Evolutionary conservation across 176 grass and related monocot species (phyloP).

Genomic region (Eleusine indica): DNA sequence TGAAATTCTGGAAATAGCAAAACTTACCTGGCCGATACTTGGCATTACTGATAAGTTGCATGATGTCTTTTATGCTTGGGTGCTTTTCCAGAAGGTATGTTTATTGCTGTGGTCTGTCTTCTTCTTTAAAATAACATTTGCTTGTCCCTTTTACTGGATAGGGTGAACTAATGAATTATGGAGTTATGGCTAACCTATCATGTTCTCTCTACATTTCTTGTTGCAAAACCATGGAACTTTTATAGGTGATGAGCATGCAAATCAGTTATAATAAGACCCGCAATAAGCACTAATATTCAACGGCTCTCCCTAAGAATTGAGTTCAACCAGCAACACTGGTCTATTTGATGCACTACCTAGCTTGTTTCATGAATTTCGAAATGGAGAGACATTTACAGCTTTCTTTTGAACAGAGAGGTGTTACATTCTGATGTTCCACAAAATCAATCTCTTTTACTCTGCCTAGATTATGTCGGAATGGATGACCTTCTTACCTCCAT

Average conservation of each 20-base stretch:
- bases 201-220: conserved; percentile 24
- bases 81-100: conserved; percentile 79
- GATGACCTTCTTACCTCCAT: background rate
- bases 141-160: background rate
- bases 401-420: background rate
- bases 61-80: conserved; percentile 68
- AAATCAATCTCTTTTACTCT: conserved; percentile 31
- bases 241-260: background rate
- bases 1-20: conserved; percentile 74
- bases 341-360: background rate
- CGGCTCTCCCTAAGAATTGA: background rate
- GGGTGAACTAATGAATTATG: background rate
- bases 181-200: conserved; percentile 9
- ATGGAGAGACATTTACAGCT: background rate
- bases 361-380: conserved; percentile 23
- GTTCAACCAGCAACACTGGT: background rate
- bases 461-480: background rate
- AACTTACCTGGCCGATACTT: conserved; percentile 74
- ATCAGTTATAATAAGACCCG: background rate
- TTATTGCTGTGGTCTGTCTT: background rate
- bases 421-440: conserved; percentile 5
- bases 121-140: background rate
- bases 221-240: background rate
- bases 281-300: background rate
- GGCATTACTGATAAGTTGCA: conserved; percentile 82